Conservation (phyloP, 176 grass and related monocot species). For the Raddia guianensis region DNA sequence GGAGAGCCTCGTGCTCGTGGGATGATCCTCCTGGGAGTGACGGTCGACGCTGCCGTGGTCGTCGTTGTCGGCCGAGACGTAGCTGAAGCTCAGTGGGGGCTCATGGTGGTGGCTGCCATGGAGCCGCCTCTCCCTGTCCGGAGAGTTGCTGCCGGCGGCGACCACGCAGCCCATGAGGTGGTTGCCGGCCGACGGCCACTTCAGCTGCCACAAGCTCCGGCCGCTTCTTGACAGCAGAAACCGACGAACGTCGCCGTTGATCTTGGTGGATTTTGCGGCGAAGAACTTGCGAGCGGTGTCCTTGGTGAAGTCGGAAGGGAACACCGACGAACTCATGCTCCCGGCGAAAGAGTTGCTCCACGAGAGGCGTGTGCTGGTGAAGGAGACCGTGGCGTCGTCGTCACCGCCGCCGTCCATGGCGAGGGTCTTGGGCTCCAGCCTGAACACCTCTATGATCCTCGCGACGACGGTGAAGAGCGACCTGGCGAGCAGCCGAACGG, state of each 20-base stretch:
- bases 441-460: slow-evolving; percentile 59
- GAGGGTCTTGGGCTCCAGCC: slow-evolving; percentile 28
- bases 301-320: slow-evolving; percentile 31
- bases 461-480: slow-evolving; percentile 75
- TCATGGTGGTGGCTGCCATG: slow-evolving; percentile 12
- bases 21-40: neutral
- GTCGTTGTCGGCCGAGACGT: neutral
- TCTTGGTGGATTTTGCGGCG: slow-evolving; percentile 33
- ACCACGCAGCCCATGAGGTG: slow-evolving; percentile 63
- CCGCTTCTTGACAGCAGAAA: slow-evolving; percentile 40
- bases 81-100: slow-evolving; percentile 33
- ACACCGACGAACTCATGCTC: slow-evolving; percentile 38
- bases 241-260: neutral
- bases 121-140: slow-evolving; percentile 45
- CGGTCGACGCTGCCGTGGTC: neutral
- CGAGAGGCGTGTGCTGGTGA: slow-evolving; percentile 17
- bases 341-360: slow-evolving; percentile 56
- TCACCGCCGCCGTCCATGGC: neutral
- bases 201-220: slow-evolving; percentile 48
- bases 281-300: neutral
- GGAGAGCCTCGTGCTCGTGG: neutral
- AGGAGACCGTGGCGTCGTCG: neutral
- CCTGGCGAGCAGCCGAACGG: slow-evolving; percentile 68
- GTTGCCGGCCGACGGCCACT: slow-evolving; percentile 45
- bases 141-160: slow-evolving; percentile 40